Evolutionary conservation across 2,329 filamentous ascomycete genomes (phyloP), one percentile per base, ranked within the genome.

Genomic region (Paraphaeosphaeria sporulosa): DNA sequence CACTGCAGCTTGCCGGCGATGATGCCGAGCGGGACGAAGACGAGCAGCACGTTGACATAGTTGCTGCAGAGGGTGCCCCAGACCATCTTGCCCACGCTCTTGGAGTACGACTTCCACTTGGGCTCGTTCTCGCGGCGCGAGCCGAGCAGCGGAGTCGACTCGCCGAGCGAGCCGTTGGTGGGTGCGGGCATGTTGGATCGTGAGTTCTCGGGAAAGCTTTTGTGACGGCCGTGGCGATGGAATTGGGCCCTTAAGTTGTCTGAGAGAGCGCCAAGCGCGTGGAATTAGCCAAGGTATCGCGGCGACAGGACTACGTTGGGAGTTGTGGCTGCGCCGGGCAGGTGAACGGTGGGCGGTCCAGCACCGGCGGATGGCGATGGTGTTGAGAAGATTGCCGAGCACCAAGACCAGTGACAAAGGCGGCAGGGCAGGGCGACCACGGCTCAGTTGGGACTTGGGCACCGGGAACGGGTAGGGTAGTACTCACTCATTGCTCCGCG

Each of bases 1-100:
- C 89, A 90, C 49, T 82, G 80, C 61, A 86, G 70, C 15, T 81
- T 78, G 60, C 90, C 90, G 60, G 90, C 87, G 55, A 88, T 71
- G 63, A 94, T 91, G 62, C 90, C 91, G 44, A 92, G 76, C 10
- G 91, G 90, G 9, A 93, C 91, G 71, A 89, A 88, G 61, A 92
- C 82, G 64, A 95, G 88, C 56, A 90, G 83, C 65, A 89, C 84
- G 75, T 94, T 94, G 76, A 85, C 88, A 77, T 83, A 83, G 75
- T 82, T 84, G 80, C 81, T 84, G 52, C 73, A 68, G 53, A 84
- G 75, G 15, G 78, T 80, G 63, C 71, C 67, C 75, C 81, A 83
- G 50, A 76, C 76, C 42, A 78, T 71, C 59, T 75, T 71, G 49
- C 72, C 54, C 60, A 80, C 55, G 47, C 72, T 66, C 65, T 72